Evolutionary conservation across 2,329 filamentous ascomycete genomes (phyloP).

Genomic region (Tolypocladium ophioglossoides): DNA sequence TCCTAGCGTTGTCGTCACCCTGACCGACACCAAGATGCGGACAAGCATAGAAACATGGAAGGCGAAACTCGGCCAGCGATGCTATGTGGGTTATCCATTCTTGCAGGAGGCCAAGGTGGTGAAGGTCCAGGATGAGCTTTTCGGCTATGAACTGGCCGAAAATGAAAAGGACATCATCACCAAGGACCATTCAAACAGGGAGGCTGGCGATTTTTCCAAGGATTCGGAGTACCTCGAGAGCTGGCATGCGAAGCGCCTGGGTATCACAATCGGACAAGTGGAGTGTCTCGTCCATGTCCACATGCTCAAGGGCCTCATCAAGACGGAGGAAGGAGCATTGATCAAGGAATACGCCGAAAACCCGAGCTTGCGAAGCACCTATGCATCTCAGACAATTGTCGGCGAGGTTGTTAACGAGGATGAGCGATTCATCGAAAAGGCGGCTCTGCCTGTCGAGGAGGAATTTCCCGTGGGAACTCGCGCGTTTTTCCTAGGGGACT

Average conservation of each 20-base stretch:
- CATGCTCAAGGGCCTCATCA: conserved; percentile 82
- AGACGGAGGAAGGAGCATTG: conserved; percentile 82
- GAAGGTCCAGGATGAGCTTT: conserved; percentile 85
- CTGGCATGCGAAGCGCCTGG: conserved; percentile 83
- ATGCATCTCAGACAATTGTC: conserved; percentile 84
- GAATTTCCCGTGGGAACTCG: conserved; percentile 78
- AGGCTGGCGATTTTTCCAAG: conserved; percentile 74
- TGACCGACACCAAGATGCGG: conserved; percentile 62
- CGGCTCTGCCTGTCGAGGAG: conserved; percentile 77
- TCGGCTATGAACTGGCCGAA: conserved; percentile 67
- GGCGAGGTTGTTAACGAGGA: conserved; percentile 86
- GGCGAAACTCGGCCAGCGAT: conserved; percentile 69
- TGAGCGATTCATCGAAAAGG: conserved; percentile 82
- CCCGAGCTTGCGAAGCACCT: conserved; percentile 76
- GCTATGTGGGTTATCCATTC: conserved; percentile 91
- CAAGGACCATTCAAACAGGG: conserved; percentile 60
- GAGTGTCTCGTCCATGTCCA: conserved; percentile 88
- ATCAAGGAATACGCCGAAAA: conserved; percentile 89
- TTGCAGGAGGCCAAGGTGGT: conserved; percentile 86
- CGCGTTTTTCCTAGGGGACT: conserved; percentile 91
- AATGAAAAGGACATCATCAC: conserved; percentile 54
- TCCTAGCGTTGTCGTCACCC: conserved; percentile 87
- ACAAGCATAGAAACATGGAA: conserved; percentile 65
- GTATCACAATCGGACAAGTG: conserved; percentile 74
- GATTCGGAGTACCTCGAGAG: conserved; percentile 77